These are phyloP conservation scores for Colletotrichum musae DNA, from an alignment of 2,329 filamentous ascomycete genomes.

Conservation along the genomic window DNA sequence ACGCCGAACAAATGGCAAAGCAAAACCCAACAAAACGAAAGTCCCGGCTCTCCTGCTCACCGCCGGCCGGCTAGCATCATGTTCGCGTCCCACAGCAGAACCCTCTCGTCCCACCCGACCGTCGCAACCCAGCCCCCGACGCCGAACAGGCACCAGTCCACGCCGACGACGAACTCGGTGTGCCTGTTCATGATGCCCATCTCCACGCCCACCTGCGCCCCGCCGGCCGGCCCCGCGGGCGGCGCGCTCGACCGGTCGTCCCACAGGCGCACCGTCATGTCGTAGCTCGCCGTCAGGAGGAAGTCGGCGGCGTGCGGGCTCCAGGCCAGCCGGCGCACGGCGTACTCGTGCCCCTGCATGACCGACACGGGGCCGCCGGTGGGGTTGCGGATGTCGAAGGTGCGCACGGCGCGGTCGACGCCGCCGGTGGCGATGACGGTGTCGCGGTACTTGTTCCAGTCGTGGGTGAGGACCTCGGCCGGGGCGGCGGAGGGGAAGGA, in stretches of 20 bases:
- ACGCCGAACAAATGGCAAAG: conserved; percentile 17
- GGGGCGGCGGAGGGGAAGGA: conserved; percentile 63
- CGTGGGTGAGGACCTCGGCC: conserved; percentile 90
- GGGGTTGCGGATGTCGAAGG: conserved; percentile 89
- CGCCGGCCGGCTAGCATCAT: conserved; percentile 53
- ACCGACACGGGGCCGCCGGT: conserved; percentile 79
- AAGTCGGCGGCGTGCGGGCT: conserved; percentile 94
- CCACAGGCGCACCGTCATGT: conserved; percentile 98
- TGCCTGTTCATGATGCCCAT: conserved; percentile 91
- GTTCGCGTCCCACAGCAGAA: conserved; percentile 92
- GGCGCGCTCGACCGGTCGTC: conserved; percentile 75
- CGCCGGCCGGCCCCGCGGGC: conserved; percentile 52
- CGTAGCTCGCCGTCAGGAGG: conserved; percentile 90
- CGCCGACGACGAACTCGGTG: conserved; percentile 95
- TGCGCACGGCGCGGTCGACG: conserved; percentile 88
- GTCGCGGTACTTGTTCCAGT: conserved; percentile 98
- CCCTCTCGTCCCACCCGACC: conserved; percentile 92
- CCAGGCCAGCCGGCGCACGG: conserved; percentile 88
- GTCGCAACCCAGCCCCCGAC: conserved; percentile 96
- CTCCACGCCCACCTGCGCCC: conserved; percentile 73
- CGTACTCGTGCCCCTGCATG: conserved; percentile 91
- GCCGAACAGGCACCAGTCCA: conserved; percentile 98
- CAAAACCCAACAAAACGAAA: conserved; percentile 9
- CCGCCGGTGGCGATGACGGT: conserved; percentile 89
- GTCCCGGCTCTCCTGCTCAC: background rate